Percentiles rank a stretch among this genome's conserved stretches.
phyloP scores from a whole-genome alignment of 768 basidiomycete genomes.

The Phylloporus sp. region DNA sequence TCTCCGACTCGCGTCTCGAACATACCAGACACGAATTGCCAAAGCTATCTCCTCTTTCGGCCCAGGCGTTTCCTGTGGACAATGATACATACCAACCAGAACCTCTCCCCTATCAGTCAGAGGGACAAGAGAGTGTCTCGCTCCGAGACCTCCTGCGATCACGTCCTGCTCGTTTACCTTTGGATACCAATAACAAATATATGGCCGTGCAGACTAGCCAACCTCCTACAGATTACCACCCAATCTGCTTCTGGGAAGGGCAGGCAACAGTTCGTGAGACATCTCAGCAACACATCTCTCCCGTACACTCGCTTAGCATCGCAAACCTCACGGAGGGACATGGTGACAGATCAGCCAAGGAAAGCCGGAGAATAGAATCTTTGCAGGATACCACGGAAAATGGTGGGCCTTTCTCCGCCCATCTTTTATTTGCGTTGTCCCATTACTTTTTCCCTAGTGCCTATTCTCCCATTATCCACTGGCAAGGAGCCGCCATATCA shows the following conservation, averaged over 20 bases:
- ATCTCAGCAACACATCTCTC: constrained; percentile 15
- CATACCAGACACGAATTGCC: constrained; percentile 6
- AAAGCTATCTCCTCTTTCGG: constrained; percentile 12
- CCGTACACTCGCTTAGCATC: neutral
- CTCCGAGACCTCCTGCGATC: constrained; percentile 6
- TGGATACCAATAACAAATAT: neutral
- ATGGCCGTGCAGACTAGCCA: neutral
- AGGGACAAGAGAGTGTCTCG: constrained; percentile 1
- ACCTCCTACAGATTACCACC: constrained; percentile 15
- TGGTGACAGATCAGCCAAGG: neutral
- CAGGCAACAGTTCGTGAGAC: constrained; percentile 8
- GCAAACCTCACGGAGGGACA: neutral
- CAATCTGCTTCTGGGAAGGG: constrained; percentile 29
- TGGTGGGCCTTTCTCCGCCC: constrained; percentile 6
- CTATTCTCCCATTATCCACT: neutral
- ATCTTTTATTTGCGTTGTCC: constrained; percentile 4
- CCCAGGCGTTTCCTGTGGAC: neutral
- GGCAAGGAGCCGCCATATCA: neutral
- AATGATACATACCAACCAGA: constrained; percentile 6
- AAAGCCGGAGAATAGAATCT: neutral
- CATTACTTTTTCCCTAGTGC: constrained; percentile 2
- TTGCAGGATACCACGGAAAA: constrained; percentile 3
- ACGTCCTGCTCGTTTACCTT: constrained; percentile 3
- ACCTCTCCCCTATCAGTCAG: neutral
- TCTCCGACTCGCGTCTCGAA: constrained; percentile 11